Base-by-base conservation (phyloP, 192 early-diverging fungal species). In the Backusella sp. region DNA sequence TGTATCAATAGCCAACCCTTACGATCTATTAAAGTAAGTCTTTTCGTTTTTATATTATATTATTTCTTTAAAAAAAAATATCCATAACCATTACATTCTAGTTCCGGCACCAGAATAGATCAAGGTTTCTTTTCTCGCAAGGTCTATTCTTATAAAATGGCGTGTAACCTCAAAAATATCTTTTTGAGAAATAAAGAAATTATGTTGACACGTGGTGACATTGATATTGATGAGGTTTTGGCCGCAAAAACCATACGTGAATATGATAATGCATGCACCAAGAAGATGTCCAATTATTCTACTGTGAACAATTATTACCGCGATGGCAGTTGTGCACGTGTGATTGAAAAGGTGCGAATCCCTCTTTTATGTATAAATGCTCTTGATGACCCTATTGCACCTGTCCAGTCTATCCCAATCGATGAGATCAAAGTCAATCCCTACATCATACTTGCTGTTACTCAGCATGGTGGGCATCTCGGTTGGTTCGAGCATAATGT, bases 341-440 rank as follows among this genome's bases (percentile, higher is more conserved):
- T 85, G 15, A 87, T 93, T 74, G 83, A 88, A 11, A 76, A 82
- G 70, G 91, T 95, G 44, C 81, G 87, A 17, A 81, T 96, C 28
- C 97, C 97, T 21, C 90, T 92, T 68, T 81, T 99, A n/a, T 91
- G 95, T 71, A 82, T 97, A 42, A 91, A 90, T 23, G 91, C 96
- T 62, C 66, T 92, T 78, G 95, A 97, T 84, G 97, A 99, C 81
- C 97, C 97, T n/a, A 91, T 99, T 78, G 90, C 91, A 17, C 82
- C 84, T 2, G 67, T 75, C 6, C 82, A 91, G 59, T 85, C 86
- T 23, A 88, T 96, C 6, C 97, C 97, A 9, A 84, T 79, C 34
- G 87, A 92, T 68, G 92, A 94, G 59, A 88, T 91, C 73, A 80
- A 79, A 70, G 78, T 82, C 9, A 99, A 99, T 77, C 95, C 96